These are phyloP conservation scores for Tylopilus sp. DNA, from an alignment of 1,284 basidiomycete species.

Conservation along the genomic window DNA sequence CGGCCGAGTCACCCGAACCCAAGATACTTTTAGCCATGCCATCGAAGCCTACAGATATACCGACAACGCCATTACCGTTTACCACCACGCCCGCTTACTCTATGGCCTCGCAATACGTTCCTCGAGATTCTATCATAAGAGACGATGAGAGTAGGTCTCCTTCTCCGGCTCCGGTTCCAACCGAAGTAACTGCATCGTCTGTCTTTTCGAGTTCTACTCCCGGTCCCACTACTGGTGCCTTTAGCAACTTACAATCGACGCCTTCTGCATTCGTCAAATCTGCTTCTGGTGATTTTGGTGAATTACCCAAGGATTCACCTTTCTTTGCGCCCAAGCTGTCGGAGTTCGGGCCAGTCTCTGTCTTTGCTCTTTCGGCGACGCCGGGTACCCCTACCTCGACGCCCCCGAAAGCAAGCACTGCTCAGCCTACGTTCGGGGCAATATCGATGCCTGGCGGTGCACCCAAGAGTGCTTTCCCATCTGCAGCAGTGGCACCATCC, in stretches of 20 bases:
- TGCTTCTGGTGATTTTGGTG: conserved; percentile 38
- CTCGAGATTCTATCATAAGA: conserved; percentile 15
- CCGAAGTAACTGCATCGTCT: conserved; percentile 10
- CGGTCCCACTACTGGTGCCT: conserved; percentile 33
- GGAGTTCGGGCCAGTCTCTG: conserved; percentile 34
- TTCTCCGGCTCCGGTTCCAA: conserved; percentile 18
- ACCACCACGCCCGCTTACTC: neutral
- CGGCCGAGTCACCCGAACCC: conserved; percentile 2
- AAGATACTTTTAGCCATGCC: conserved; percentile 7
- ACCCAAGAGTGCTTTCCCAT: conserved; percentile 16
- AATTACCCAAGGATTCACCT: conserved; percentile 43
- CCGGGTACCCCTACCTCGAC: conserved; percentile 32
- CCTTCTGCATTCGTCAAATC: conserved; percentile 38
- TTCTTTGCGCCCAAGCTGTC: conserved; percentile 46
- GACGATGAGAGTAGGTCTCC: conserved; percentile 30
- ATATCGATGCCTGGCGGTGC: conserved; percentile 22
- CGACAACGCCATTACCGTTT: neutral
- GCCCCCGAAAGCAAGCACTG: conserved; percentile 32
- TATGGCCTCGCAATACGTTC: conserved; percentile 1
- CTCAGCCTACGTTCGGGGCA: conserved; percentile 34
- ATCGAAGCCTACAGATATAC: neutral
- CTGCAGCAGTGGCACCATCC: conserved; percentile 1
- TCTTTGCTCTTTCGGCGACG: conserved; percentile 33
- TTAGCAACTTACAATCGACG: conserved; percentile 35
- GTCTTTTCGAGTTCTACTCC: conserved; percentile 21